phyloP scores from a whole-genome alignment of 768 basidiomycete species.

The Lactifluus pinguis region DNA sequence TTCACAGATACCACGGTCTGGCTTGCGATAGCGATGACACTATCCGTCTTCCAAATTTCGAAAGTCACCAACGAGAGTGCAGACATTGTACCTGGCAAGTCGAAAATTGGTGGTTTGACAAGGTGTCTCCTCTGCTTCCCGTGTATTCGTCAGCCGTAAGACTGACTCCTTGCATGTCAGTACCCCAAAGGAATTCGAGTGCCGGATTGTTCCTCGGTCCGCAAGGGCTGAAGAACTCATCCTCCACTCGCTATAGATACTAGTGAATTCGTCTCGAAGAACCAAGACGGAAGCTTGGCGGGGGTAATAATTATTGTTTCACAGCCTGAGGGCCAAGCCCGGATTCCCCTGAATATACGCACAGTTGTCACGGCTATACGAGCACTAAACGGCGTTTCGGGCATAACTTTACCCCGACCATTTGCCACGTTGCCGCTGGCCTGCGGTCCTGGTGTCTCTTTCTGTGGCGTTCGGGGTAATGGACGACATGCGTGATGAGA shows the following conservation, averaged over 20 bases:
- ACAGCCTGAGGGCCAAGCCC: not conserved
- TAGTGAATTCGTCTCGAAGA: not conserved
- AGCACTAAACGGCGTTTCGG: too few relatives aligned
- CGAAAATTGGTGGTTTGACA: not conserved
- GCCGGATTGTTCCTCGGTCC: not conserved
- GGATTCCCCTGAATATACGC: too few relatives aligned
- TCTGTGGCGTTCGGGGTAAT: too few relatives aligned
- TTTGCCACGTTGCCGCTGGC: too few relatives aligned
- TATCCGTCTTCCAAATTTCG: conserved; percentile 1
- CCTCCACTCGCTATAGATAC: not conserved
- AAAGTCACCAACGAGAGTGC: not conserved
- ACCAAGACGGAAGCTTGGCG: not conserved
- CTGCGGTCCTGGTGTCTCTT: too few relatives aligned
- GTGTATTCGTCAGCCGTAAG: too few relatives aligned
- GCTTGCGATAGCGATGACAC: conserved; percentile 4
- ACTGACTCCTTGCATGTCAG: not conserved
- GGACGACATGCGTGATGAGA: too few relatives aligned
- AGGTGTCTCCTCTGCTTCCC: not conserved
- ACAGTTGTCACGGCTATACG: too few relatives aligned
- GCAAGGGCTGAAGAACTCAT: not conserved
- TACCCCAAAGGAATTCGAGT: not conserved
- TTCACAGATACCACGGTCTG: conserved; percentile 6
- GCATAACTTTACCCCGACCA: too few relatives aligned
- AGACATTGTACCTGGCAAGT: not conserved
- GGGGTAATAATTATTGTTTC: not conserved